phyloP scores from a whole-genome alignment of 306 rosid genomes.

The Cucurbita maxima region DNA sequence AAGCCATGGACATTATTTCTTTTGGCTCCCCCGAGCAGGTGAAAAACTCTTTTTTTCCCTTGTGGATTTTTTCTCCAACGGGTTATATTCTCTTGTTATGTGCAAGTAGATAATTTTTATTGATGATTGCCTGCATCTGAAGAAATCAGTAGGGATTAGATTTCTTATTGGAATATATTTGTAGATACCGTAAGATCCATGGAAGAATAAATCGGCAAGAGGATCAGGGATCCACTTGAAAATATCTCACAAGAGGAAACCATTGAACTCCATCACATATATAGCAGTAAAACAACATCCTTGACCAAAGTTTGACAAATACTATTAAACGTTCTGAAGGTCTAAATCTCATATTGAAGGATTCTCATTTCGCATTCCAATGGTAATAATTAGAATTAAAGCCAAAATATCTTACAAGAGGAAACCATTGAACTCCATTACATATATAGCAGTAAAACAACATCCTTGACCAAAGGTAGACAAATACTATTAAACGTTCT shows the following conservation, averaged over 20 bases:
- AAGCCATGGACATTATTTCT: constrained; percentile 85
- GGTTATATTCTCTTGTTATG: background rate
- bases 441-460: background rate
- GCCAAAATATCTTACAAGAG: background rate
- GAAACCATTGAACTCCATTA: background rate
- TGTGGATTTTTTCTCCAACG: background rate
- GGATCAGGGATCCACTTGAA: background rate
- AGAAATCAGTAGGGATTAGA: background rate
- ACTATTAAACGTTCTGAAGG: background rate
- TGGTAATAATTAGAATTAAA: background rate
- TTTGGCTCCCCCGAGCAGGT: constrained; percentile 97
- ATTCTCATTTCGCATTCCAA: background rate
- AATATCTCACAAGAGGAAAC: too few relatives aligned
- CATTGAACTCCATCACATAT: background rate
- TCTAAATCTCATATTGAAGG: background rate
- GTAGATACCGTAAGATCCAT: background rate
- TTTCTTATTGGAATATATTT: background rate
- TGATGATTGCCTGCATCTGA: background rate
- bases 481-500: background rate
- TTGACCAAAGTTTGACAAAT: background rate
- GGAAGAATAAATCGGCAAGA: background rate
- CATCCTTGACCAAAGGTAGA: background rate
- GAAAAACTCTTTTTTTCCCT: background rate
- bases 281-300: background rate
- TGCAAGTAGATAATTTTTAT: background rate